A percentile compares a stretch with the other conserved stretches of the same genome.
phyloP scores from a whole-genome alignment of 2,329 filamentous ascomycete species.

The Madurella mycetomatis region DNA sequence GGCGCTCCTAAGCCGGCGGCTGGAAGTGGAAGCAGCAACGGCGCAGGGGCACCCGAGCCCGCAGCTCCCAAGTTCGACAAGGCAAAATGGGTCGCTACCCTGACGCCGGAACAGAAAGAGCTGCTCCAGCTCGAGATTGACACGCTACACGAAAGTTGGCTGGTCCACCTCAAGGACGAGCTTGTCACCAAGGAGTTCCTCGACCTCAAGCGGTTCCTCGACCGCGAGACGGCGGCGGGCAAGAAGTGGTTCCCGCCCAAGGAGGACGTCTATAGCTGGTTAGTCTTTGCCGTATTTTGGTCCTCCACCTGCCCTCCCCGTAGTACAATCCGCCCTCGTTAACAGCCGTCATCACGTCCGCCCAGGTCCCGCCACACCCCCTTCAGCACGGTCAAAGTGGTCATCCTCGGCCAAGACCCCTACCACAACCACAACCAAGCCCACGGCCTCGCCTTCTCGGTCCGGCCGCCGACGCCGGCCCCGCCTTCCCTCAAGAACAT shows the following conservation, averaged over 20 bases:
- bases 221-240: conserved; percentile 66
- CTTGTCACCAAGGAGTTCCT: conserved; percentile 75
- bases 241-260: conserved; percentile 83
- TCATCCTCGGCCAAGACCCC: conserved; percentile 93
- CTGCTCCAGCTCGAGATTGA: conserved; percentile 87
- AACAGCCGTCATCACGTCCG: neutral
- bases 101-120: conserved; percentile 76
- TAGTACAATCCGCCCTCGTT: conserved; percentile 19
- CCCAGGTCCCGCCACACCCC: conserved; percentile 91
- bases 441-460: conserved; percentile 93
- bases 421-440: conserved; percentile 96
- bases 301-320: neutral
- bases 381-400: conserved; percentile 80
- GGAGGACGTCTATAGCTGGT: conserved; percentile 95
- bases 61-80: conserved; percentile 69
- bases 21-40: conserved; percentile 9
- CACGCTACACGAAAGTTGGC: conserved; percentile 87
- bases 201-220: conserved; percentile 80
- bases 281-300: conserved; percentile 28
- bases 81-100: conserved; percentile 75
- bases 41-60: conserved; percentile 26
- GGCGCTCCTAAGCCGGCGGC: conserved; percentile 55
- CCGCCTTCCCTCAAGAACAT: conserved; percentile 93
- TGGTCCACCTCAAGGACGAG: conserved; percentile 83
- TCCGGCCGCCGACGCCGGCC: conserved; percentile 80